Evolutionary conservation across 2,329 filamentous ascomycete species (phyloP).

Genomic region (Colletotrichum gigasporum): DNA sequence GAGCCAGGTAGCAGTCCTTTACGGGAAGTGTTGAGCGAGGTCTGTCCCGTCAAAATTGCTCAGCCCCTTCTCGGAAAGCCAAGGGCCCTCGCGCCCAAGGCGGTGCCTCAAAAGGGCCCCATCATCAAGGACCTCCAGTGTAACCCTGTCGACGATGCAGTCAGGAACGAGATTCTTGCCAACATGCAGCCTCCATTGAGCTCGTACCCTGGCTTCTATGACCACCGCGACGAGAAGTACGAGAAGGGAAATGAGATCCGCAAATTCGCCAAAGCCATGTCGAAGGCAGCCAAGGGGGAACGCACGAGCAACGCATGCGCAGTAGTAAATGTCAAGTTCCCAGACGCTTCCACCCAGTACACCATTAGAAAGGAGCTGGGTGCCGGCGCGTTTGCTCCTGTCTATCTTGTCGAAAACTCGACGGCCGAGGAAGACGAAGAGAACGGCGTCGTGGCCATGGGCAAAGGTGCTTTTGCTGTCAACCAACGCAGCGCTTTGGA

Average conservation of each 20-base stretch:
- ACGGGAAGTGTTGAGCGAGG: conserved; percentile 68
- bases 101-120: conserved; percentile 67
- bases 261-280: conserved; percentile 77
- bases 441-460: conserved; percentile 61
- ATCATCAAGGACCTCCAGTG: conserved; percentile 86
- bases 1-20: conserved; percentile 77
- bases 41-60: conserved; percentile 56
- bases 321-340: conserved; percentile 73
- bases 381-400: conserved; percentile 92
- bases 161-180: conserved; percentile 79
- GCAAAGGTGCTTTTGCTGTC: conserved; percentile 68
- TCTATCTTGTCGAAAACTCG: conserved; percentile 89
- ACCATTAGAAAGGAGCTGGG: conserved; percentile 86
- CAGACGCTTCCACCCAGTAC: conserved; percentile 73
- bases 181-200: conserved; percentile 77
- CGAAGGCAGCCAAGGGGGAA: conserved; percentile 68
- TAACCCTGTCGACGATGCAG: conserved; percentile 84
- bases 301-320: conserved; percentile 67
- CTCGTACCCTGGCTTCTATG: conserved; percentile 82
- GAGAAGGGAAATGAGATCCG: conserved; percentile 80
- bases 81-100: conserved; percentile 49
- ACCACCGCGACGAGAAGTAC: conserved; percentile 71
- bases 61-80: conserved; percentile 60
- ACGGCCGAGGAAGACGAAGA: conserved; percentile 57
- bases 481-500: conserved; percentile 71